These are phyloP conservation scores for Lepiota brunneoincarnata DNA, from an alignment of 768 basidiomycete genomes.

Conservation along the genomic window DNA sequence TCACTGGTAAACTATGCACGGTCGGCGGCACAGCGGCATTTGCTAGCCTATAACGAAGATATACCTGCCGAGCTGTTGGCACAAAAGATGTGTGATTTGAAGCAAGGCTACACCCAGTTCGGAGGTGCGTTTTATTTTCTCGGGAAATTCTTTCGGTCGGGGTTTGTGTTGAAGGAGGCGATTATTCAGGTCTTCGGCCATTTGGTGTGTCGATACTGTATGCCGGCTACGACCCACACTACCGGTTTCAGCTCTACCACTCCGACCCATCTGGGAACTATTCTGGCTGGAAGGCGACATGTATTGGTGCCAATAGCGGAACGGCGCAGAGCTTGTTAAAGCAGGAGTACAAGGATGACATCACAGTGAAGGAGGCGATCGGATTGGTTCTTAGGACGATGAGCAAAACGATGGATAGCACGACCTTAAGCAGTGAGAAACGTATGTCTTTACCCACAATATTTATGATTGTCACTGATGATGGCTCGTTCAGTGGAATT, in stretches of 20 bases:
- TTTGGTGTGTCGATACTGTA: constrained; percentile 98
- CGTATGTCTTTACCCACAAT: constrained; percentile 46
- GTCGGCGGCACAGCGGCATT: constrained; percentile 84
- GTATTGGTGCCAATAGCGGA: constrained; percentile 97
- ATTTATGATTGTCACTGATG: constrained; percentile 5
- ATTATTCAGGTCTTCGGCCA: constrained; percentile 82
- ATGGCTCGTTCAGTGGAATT: constrained; percentile 74
- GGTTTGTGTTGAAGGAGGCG: not conserved
- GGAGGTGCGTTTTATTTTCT: constrained; percentile 58
- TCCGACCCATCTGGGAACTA: constrained; percentile 99
- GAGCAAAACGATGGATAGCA: constrained; percentile 99
- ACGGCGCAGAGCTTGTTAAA: constrained; percentile 94
- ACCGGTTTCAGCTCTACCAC: constrained; percentile 96
- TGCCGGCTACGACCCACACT: constrained; percentile 94
- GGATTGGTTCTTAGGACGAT: constrained; percentile 90
- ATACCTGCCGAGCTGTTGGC: constrained; percentile 97
- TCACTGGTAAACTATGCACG: constrained; percentile 95
- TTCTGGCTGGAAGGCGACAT: constrained; percentile 97
- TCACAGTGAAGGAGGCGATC: constrained; percentile 87
- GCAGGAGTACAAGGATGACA: constrained; percentile 98
- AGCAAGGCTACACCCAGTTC: constrained; percentile 97
- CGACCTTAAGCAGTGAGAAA: constrained; percentile 94
- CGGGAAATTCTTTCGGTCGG: not conserved
- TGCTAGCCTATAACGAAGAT: constrained; percentile 92
- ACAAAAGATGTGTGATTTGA: constrained; percentile 92